These are phyloP conservation scores for Colletotrichum orbiculare DNA, from an alignment of 2,329 filamentous ascomycete genomes.

Conservation along the genomic window DNA sequence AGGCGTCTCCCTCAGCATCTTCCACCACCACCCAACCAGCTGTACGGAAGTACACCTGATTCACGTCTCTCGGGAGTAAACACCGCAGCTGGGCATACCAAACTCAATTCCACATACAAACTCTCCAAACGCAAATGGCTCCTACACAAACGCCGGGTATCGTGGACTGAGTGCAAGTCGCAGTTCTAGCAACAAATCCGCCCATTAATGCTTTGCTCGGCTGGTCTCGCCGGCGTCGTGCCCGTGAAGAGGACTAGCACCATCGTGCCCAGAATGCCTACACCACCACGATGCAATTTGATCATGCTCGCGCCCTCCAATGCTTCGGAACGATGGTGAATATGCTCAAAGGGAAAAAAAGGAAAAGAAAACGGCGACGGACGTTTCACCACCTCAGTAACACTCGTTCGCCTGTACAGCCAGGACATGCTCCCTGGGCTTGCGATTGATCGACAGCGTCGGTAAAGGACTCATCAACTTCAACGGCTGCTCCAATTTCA, in stretches of 20 bases:
- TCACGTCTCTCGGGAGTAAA: too few species aligned
- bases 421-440: background rate
- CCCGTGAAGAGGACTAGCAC: conserved; percentile 1
- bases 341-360: background rate
- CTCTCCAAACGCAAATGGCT: background rate
- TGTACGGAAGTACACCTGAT: too few species aligned
- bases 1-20: too few species aligned
- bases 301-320: conserved; percentile 9
- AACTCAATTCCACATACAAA: background rate
- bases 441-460: conserved; percentile 41
- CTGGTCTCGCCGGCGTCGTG: conserved; percentile 8
- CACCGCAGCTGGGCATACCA: too few species aligned
- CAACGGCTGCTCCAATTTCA: conserved; percentile 43
- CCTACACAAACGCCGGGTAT: conserved; percentile 29
- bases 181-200: conserved; percentile 18
- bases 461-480: conserved; percentile 40
- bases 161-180: conserved; percentile 15
- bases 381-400: conserved; percentile 9
- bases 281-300: conserved; percentile 27
- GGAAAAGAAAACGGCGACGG: background rate
- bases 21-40: too few species aligned
- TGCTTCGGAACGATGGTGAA: background rate
- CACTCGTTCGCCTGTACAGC: conserved; percentile 23
- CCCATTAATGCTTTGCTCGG: conserved; percentile 3
- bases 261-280: conserved; percentile 17